A percentile compares a stretch with the other conserved stretches of the same genome.
Conservation (phyloP, 2,329 filamentous ascomycete genomes). For the Colletotrichum noveboracense region DNA sequence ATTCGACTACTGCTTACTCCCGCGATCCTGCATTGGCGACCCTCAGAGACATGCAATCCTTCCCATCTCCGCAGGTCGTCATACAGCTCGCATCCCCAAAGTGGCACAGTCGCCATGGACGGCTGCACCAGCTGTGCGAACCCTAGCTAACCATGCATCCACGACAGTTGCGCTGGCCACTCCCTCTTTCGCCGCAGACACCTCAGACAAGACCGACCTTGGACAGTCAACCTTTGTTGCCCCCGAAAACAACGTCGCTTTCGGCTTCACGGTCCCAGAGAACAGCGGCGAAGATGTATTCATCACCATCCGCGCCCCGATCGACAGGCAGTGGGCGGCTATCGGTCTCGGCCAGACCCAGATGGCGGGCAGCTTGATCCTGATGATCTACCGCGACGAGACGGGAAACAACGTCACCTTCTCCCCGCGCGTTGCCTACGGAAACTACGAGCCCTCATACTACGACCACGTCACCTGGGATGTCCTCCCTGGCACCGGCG, state of each 20-base stretch:
- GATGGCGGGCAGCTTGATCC: conserved; percentile 58
- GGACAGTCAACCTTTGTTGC: conserved; percentile 50
- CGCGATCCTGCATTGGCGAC: not conserved
- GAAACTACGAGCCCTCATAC: conserved; percentile 57
- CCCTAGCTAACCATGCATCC: not conserved
- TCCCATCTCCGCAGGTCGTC: not conserved
- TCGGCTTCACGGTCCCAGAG: conserved; percentile 55
- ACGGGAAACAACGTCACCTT: conserved; percentile 57
- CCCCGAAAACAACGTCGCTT: conserved; percentile 47
- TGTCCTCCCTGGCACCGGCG: conserved; percentile 51
- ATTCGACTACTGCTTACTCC: not conserved
- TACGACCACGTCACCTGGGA: conserved; percentile 47
- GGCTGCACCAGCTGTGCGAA: not conserved
- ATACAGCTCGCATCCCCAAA: not conserved
- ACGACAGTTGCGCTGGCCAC: conserved; percentile 19
- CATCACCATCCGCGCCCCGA: conserved; percentile 57
- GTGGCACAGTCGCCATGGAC: not conserved
- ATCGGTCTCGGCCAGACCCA: conserved; percentile 58
- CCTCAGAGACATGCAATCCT: not conserved
- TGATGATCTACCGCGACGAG: conserved; percentile 58
- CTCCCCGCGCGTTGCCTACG: conserved; percentile 56
- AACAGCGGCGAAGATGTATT: conserved; percentile 53
- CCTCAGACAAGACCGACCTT: conserved; percentile 26
- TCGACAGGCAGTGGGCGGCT: conserved; percentile 54
- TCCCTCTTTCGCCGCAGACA: conserved; percentile 28